Conservation (phyloP, 2,329 filamentous ascomycete genomes). For the Epichloe sibirici region DNA sequence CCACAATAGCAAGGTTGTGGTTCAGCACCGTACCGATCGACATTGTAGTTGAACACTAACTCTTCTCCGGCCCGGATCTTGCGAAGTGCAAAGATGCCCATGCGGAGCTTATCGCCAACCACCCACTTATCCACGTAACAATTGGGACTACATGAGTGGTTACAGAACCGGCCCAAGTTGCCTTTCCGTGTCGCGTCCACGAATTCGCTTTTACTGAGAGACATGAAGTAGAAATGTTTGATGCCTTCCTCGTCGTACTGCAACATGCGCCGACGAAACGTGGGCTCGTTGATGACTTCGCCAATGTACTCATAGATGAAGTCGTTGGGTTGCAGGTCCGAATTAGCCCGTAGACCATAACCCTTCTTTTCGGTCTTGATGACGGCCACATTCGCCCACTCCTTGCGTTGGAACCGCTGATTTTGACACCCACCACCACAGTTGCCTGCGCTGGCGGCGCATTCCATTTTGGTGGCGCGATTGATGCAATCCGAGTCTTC, state of each 20-base stretch:
- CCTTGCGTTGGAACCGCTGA: slow-evolving; percentile 80
- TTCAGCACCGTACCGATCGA: slow-evolving; percentile 93
- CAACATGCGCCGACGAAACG: slow-evolving; percentile 79
- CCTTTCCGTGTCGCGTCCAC: slow-evolving; percentile 96
- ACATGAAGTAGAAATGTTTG: slow-evolving; percentile 99
- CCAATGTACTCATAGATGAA: slow-evolving; percentile 98
- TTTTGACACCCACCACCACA: slow-evolving; percentile 86
- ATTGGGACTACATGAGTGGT: slow-evolving; percentile 97
- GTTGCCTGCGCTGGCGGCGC: slow-evolving; percentile 62
- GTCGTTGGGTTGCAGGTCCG: slow-evolving; percentile 65
- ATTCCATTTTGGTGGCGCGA: slow-evolving; percentile 95
- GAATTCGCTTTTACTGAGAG: slow-evolving; percentile 88
- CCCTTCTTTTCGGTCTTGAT: slow-evolving; percentile 98
- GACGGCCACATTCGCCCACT: slow-evolving; percentile 84
- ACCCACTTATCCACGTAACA: slow-evolving; percentile 99
- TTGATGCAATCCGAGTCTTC: slow-evolving; percentile 99
- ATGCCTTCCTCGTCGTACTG: slow-evolving; percentile 94
- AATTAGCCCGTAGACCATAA: slow-evolving; percentile 76
- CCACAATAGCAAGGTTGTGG: slow-evolving; percentile 95
- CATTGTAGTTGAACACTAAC: slow-evolving; percentile 98
- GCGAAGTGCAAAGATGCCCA: slow-evolving; percentile 94
- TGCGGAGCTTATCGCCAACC: slow-evolving; percentile 89
- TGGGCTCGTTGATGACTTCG: slow-evolving; percentile 89
- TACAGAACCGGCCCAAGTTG: slow-evolving; percentile 93
- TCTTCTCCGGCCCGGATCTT: slow-evolving; percentile 81